A percentile compares a stretch with the other conserved stretches of the same genome.
These are phyloP conservation scores for Candida chilensis DNA, from an alignment of 805 yeast species.

Conservation along the genomic window DNA sequence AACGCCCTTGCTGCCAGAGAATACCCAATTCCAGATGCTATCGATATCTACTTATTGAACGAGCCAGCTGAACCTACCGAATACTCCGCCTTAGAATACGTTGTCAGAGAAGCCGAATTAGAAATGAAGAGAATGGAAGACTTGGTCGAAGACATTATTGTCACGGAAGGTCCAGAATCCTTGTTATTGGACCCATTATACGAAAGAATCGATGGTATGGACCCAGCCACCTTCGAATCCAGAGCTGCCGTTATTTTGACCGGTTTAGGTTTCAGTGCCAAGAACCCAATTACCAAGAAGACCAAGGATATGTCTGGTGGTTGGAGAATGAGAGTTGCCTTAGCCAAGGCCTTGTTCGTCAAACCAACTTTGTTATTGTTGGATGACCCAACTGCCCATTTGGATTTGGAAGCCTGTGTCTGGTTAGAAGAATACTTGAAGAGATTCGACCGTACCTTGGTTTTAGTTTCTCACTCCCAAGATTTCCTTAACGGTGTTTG, in stretches of 20 bases:
- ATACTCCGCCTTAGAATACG: constrained; percentile 88
- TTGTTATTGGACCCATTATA: constrained; percentile 78
- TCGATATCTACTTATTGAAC: constrained; percentile 87
- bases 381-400: constrained; percentile 99
- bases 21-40: constrained; percentile 86
- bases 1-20: constrained; percentile 94
- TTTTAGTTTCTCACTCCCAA: constrained; percentile 94
- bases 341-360: constrained; percentile 95
- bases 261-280: constrained; percentile 92
- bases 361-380: constrained; percentile 90
- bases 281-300: constrained; percentile 82
- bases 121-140: constrained; percentile 89
- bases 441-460: constrained; percentile 87
- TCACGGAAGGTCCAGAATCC: constrained; percentile 91
- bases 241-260: constrained; percentile 93
- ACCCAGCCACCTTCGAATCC: constrained; percentile 90
- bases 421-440: constrained; percentile 98
- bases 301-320: constrained; percentile 99
- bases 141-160: constrained; percentile 79
- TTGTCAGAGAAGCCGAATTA: constrained; percentile 91
- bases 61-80: constrained; percentile 98
- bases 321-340: constrained; percentile 99
- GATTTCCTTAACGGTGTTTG: constrained; percentile 99
- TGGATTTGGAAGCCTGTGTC: constrained; percentile 98
- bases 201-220: constrained; percentile 94